Conservation (phyloP, 1,284 basidiomycete species). For the Sphaerobolus stellatus region DNA sequence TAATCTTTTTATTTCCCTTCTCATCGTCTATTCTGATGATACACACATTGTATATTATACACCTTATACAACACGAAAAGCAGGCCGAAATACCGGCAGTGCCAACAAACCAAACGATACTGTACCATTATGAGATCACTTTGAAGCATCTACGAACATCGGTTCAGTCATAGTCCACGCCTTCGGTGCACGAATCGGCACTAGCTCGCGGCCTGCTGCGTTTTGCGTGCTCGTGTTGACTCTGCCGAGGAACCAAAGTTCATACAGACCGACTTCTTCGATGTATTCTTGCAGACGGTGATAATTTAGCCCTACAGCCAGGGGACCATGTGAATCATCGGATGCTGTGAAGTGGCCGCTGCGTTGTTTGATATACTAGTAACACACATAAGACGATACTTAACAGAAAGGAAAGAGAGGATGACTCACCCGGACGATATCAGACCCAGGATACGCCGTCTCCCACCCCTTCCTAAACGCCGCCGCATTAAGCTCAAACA, state of each 20-base stretch:
- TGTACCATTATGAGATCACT: too few relatives aligned
- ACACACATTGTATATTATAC: too few relatives aligned
- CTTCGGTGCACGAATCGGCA: too few relatives aligned
- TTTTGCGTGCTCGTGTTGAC: constrained; percentile 7
- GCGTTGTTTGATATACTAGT: constrained; percentile 63
- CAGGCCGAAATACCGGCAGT: too few relatives aligned
- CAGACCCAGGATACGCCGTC: constrained; percentile 78
- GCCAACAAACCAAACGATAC: too few relatives aligned
- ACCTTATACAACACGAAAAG: too few relatives aligned
- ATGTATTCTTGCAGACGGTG: constrained; percentile 67
- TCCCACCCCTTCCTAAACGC: constrained; percentile 91
- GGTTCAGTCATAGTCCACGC: too few relatives aligned
- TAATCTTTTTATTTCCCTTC: too few relatives aligned
- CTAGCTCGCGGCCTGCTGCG: constrained; percentile 8
- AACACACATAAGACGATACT: constrained; percentile 8
- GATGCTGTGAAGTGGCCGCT: constrained; percentile 84
- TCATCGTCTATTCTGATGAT: too few relatives aligned
- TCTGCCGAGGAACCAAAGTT: constrained; percentile 65
- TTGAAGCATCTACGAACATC: too few relatives aligned
- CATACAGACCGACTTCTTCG: constrained; percentile 53
- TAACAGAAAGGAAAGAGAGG: constrained; percentile 5
- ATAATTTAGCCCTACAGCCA: constrained; percentile 89
- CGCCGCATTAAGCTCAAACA: constrained; percentile 94
- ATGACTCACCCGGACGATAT: constrained; percentile 68
- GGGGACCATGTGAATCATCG: constrained; percentile 93